Percentiles rank a stretch among this genome's conserved stretches.
Evolutionary conservation across 345 rosid species (phyloP).

Genomic region (Eucalyptus marginata): DNA sequence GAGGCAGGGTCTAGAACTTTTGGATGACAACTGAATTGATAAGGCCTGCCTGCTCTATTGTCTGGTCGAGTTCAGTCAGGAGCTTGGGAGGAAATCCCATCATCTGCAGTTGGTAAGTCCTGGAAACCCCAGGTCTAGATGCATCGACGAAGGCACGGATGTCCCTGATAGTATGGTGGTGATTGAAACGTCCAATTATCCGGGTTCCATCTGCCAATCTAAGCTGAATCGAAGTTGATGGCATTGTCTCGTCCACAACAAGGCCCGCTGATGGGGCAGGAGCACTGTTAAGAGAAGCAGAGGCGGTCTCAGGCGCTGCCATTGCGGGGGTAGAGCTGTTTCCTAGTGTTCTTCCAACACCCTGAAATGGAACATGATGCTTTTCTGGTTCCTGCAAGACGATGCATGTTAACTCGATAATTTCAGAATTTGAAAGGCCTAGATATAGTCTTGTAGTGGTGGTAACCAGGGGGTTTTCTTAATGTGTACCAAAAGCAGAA

Average conservation of each 20-base stretch:
- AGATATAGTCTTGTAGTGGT: background rate
- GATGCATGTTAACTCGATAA: background rate
- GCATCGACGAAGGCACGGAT: constrained; percentile 51
- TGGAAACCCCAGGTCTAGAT: constrained; percentile 48
- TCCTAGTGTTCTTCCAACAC: constrained; percentile 89
- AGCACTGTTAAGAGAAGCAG: constrained; percentile 12
- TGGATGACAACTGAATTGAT: constrained; percentile 83
- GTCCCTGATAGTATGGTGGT: constrained; percentile 55
- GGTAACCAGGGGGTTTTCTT: background rate
- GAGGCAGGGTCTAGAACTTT: constrained; percentile 35
- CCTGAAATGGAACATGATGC: constrained; percentile 63
- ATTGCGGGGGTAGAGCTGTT: constrained; percentile 29
- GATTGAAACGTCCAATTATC: constrained; percentile 52
- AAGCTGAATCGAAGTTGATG: constrained; percentile 79
- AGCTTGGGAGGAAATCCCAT: constrained; percentile 98
- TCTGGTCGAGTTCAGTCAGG: constrained; percentile 45
- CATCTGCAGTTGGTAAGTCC: constrained; percentile 61
- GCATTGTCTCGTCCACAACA: constrained; percentile 51
- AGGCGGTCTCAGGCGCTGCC: constrained; percentile 10
- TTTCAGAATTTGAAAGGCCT: background rate
- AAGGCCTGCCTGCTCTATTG: constrained; percentile 73
- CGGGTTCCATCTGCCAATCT: constrained; percentile 87
- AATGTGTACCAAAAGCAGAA: background rate
- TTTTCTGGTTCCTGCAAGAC: constrained; percentile 63
- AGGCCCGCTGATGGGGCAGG: constrained; percentile 16